Conservation (phyloP, 139 green algal genomes). For the Microglena sp. region DNA sequence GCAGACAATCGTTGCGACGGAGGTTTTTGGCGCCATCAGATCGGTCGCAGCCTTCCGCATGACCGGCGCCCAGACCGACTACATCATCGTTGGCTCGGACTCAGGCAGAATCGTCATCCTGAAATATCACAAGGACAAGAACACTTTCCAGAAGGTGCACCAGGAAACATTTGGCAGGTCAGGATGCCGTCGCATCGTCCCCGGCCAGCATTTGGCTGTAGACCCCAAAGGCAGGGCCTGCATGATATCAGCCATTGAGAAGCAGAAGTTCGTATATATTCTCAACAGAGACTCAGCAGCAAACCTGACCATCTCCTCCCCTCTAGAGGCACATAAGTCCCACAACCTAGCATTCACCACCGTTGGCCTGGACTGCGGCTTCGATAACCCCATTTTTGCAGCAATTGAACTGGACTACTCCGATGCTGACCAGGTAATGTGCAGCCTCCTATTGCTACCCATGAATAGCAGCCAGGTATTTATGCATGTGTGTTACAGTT, state of each 20-base stretch:
- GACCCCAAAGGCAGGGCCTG: constrained; percentile 92
- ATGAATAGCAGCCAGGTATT: background rate
- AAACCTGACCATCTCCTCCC: constrained; percentile 93
- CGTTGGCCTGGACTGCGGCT: constrained; percentile 86
- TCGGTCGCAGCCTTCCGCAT: constrained; percentile 83
- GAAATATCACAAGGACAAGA: constrained; percentile 79
- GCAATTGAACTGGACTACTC: constrained; percentile 96
- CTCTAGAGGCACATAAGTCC: constrained; percentile 94
- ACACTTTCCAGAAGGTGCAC: constrained; percentile 82
- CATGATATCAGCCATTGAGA: constrained; percentile 91
- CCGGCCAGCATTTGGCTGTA: constrained; percentile 81
- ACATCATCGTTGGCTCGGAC: constrained; percentile 87
- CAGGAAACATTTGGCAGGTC: constrained; percentile 96
- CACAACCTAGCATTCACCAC: constrained; percentile 77
- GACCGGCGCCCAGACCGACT: constrained; percentile 74
- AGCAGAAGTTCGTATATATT: constrained; percentile 99
- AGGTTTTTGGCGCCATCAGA: constrained; percentile 86
- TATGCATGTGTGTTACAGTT: background rate
- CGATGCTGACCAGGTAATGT: constrained; percentile 83
- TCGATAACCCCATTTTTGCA: constrained; percentile 98
- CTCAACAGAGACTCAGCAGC: constrained; percentile 89
- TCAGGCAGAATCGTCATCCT: constrained; percentile 92
- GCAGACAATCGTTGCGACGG: constrained; percentile 45
- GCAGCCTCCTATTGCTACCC: background rate
- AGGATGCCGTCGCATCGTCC: constrained; percentile 87